phyloP scores from a whole-genome alignment of 2,329 filamentous ascomycete species.

The Alternaria triticimaculans region DNA sequence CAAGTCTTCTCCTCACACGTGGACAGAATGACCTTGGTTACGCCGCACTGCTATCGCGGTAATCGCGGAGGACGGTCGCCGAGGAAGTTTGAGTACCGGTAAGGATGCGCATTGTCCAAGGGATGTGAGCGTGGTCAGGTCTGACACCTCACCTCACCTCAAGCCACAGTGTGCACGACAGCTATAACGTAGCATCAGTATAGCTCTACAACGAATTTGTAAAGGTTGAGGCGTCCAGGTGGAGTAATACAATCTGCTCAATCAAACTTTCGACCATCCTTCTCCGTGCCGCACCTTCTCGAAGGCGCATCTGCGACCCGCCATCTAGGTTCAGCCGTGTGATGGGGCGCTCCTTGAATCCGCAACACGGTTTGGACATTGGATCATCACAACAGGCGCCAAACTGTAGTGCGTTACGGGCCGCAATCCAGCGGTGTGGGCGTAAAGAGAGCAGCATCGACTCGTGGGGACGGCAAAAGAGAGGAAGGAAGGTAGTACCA shows the following conservation, averaged over 20 bases:
- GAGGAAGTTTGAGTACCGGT: neutral
- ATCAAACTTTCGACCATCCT: neutral
- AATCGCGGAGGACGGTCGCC: neutral
- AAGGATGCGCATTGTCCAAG: neutral
- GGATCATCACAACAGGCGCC: neutral
- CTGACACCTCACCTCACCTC: neutral
- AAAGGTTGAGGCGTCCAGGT: neutral
- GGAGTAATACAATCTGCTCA: neutral
- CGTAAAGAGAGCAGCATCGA: neutral
- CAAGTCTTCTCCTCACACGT: neutral
- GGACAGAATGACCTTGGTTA: neutral
- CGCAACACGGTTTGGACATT: neutral
- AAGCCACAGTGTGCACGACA: neutral
- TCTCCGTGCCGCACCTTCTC: conserved; percentile 3
- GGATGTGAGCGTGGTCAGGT: neutral
- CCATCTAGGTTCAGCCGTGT: conserved; percentile 9
- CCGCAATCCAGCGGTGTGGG: conserved; percentile 2
- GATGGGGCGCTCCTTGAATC: conserved; percentile 5
- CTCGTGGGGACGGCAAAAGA: neutral
- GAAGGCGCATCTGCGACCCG: conserved; percentile 7
- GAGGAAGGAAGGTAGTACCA: conserved; percentile 3
- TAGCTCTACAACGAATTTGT: neutral
- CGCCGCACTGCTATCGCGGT: neutral
- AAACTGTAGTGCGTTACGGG: neutral
- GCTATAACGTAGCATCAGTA: neutral